phyloP scores from a whole-genome alignment of 139 green algal species.

The Chlamydomonas urium region DNA sequence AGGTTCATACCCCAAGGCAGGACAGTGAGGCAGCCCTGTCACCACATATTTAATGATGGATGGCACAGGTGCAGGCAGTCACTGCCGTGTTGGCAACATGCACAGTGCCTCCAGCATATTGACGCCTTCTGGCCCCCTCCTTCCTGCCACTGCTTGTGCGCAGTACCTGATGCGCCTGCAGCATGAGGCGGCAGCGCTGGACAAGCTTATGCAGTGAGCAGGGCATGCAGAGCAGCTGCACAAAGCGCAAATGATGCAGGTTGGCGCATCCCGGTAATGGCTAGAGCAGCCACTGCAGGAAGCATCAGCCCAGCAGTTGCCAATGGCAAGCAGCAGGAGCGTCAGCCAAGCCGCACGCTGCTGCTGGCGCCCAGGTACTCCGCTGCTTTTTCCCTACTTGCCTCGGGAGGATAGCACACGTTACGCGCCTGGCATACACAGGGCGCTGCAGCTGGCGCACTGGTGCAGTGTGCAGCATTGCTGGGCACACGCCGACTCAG shows the following conservation, averaged over 20 bases:
- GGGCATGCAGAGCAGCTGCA: not conserved
- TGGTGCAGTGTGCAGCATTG: no score
- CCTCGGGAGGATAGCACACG: no score
- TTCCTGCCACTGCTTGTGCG: constrained; percentile 34
- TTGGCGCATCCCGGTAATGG: no score
- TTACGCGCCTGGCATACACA: no score
- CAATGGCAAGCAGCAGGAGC: no score
- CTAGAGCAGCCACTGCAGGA: no score
- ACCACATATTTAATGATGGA: not conserved
- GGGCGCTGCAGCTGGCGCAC: no score
- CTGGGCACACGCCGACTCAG: no score
- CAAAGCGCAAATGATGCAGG: not conserved
- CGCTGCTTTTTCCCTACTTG: no score
- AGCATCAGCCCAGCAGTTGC: no score
- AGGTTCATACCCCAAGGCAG: not conserved
- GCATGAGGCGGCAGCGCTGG: constrained; percentile 30
- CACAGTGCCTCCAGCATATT: not conserved
- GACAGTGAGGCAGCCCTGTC: not conserved
- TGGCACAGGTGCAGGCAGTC: not conserved
- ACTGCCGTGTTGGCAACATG: not conserved
- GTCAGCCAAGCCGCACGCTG: no score
- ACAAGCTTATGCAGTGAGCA: constrained; percentile 26
- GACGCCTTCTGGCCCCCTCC: constrained; percentile 14
- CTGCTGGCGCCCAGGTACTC: no score
- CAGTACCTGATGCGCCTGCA: constrained; percentile 44